Base-by-base conservation (phyloP, 2,329 filamentous ascomycete species). In the Colletotrichum siamense region DNA sequence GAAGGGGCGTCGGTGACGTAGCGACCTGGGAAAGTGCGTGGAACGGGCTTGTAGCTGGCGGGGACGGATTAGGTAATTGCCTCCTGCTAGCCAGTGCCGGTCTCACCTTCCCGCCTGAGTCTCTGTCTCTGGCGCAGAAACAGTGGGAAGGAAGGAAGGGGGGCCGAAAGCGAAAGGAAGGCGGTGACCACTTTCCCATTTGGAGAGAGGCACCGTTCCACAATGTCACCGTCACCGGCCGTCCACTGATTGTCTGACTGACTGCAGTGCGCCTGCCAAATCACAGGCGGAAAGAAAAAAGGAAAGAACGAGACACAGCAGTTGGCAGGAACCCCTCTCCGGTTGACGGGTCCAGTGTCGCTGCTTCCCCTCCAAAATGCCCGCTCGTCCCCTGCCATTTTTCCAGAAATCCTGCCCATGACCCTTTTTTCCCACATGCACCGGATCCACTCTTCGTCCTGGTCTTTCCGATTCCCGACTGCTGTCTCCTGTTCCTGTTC, bases 11-110 rank as follows among this genome's bases (percentile, higher is more conserved):
- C 18, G 28, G 68, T 63, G 63, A 75, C 55, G 69, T 68, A 64
- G 55, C 18, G 8, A 22, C 34, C 28, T 62, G 36, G 61, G 65
- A 73, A 71, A 59, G 52, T 49, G 62, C 52, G 62, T 61, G 67
- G 61, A 9, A 24, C 59, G 26, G 30, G 36, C 30, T 22, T 32
- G 49, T 28, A 66, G 55, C 71, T 49, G 68, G 72, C 68, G 72
- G 69, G 68, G 34, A 49, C 15, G 55, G 69, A 73, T 76, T 75
- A 73, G 24, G 73, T 76, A 76, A 73, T 36, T 24, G 7, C 16
- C 30, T 26, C 2, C 16, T 13, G 10, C 12, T 16, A 22, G 24
- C 13, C 15, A 26, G 15, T 13, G 36, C 16, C 18, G 30, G 70
- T 73, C 63, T 61, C 24, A 61, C 44, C 32, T 59, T 39, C 62